phyloP scores from a whole-genome alignment of 441 rosid species.

The Rhodomyrtus psidioides region DNA sequence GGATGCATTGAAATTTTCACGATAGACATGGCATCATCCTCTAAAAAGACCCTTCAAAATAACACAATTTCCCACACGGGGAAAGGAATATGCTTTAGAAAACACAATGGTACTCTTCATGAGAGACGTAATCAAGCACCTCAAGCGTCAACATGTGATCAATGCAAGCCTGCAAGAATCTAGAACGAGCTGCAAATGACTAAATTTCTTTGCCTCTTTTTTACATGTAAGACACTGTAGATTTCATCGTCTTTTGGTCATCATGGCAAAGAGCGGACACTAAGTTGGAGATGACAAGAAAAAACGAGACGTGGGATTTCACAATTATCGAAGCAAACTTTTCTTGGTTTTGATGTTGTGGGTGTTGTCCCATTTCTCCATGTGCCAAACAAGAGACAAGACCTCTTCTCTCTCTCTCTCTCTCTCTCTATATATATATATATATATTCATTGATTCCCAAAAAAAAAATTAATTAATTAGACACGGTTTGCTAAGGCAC shows the following conservation, averaged over 20 bases:
- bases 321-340: neutral
- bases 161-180: neutral
- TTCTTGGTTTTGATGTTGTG: neutral
- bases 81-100: neutral
- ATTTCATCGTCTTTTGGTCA: neutral
- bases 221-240: neutral
- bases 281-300: neutral
- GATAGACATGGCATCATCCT: too few species aligned
- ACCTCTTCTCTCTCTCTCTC: accelerated
- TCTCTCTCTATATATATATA: too few species aligned
- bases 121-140: neutral
- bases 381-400: neutral
- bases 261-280: neutral
- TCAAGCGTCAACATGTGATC: neutral
- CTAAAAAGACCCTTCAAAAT: neutral
- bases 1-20: too few species aligned
- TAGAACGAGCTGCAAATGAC: neutral
- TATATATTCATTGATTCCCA: neutral
- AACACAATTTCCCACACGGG: neutral
- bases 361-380: neutral
- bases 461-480: neutral
- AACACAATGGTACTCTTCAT: neutral
- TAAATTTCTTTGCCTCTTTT: neutral
- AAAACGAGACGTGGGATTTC: neutral
- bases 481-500: neutral